Base-by-base conservation (phyloP, 768 basidiomycete genomes). In the Rhizopogon vinicolor region DNA sequence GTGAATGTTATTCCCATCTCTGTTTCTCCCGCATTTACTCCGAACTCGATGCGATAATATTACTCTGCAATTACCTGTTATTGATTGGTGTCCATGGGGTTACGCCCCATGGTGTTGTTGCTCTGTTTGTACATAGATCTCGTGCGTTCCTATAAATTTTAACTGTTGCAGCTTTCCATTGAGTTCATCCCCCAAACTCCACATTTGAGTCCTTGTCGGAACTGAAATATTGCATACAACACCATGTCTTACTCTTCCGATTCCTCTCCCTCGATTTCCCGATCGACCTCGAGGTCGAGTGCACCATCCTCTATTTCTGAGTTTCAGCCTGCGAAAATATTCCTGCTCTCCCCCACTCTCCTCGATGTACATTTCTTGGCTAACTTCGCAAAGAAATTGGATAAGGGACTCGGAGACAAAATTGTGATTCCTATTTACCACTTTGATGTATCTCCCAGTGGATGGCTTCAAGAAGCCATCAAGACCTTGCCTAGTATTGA, bases 371-470 rank as follows among this genome's bases (percentile, higher is more conserved):
- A 8, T 14, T 55, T 52, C 9, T 56, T 71, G 43, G 52, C 48
- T 25, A 18, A 48, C 1, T 66, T 69, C 12, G 44, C 57, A 1
- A 58, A 58, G 7, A 62, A 54, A 41, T 61, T 71, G 28, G 62
- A 64, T 10, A 69, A 60, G 33, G 68, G 69, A n/a, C 60, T 62
- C 40, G 68, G 57, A 3, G 66, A 68, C 48, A 65, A 57, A 41
- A 52, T 71, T 12, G 31, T 69, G 8, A 52, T 71, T 39, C 57
- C 39, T 1, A 56, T 71, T 18, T 56, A 60, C 0, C 68, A 69
- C 7, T 19, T 51, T 4, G n/a, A 37, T 29, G 3, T 22, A 37
- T 19, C 19, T 16, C 9, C 48, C 19, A 10, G 9, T 0, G 48
- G 14, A 5, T 49, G 35, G 48, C 1, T 49, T 25, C 22, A 49